phyloP scores from a whole-genome alignment of 352 stramenopile species.

The Pythium chondricola region DNA sequence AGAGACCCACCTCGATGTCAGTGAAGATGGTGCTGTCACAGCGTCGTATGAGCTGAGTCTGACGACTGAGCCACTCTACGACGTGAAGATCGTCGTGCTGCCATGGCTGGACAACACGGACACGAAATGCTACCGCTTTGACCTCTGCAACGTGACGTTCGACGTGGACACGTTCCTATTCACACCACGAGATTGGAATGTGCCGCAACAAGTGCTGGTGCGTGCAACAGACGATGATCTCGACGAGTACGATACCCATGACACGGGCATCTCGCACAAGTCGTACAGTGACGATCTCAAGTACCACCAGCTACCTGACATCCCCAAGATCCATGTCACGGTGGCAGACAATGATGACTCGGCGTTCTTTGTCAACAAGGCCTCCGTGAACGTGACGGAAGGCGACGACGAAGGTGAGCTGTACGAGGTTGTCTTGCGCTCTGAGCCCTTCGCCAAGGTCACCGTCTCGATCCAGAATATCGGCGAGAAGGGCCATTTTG shows the following conservation, averaged over 20 bases:
- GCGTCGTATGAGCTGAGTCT: slow-evolving; percentile 47
- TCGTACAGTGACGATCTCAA: slow-evolving; percentile 63
- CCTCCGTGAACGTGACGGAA: slow-evolving; percentile 35
- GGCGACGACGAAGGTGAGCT: slow-evolving; percentile 30
- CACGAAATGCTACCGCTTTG: slow-evolving; percentile 71
- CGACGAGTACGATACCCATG: slow-evolving; percentile 59
- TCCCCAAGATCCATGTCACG: slow-evolving; percentile 55
- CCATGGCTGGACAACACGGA: slow-evolving; percentile 54
- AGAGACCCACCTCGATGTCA: slow-evolving; percentile 39
- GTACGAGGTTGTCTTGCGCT: slow-evolving; percentile 47
- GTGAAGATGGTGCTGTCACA: slow-evolving; percentile 37
- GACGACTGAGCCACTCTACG: slow-evolving; percentile 50
- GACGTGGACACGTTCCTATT: slow-evolving; percentile 44
- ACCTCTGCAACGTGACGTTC: slow-evolving; percentile 65
- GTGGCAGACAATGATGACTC: slow-evolving; percentile 64
- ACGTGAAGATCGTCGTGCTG: slow-evolving; percentile 54
- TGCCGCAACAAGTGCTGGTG: slow-evolving; percentile 46
- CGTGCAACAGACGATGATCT: slow-evolving; percentile 56
- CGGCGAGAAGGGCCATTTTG: slow-evolving; percentile 38
- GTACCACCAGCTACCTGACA: slow-evolving; percentile 45
- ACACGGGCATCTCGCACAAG: slow-evolving; percentile 61
- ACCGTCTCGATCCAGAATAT: slow-evolving; percentile 42
- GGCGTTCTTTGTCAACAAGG: slow-evolving; percentile 37
- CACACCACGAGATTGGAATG: slow-evolving; percentile 54
- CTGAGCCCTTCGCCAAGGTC: slow-evolving; percentile 70